These are phyloP conservation scores for Stephanodiscus triporus DNA, from an alignment of 108 stramenopile species.

Conservation along the genomic window DNA sequence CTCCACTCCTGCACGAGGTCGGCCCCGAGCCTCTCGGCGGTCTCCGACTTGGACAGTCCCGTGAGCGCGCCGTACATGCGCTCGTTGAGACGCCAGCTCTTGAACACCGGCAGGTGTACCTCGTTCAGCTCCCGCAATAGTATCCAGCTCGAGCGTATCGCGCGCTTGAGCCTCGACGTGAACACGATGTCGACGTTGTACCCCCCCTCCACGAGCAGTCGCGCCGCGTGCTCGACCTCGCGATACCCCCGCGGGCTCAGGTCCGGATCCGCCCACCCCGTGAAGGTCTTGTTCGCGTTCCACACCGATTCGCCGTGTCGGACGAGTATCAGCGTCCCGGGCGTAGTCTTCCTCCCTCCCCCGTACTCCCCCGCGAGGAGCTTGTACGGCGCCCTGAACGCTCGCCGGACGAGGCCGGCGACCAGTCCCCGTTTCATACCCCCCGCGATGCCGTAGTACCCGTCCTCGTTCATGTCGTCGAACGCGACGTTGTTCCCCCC, in stretches of 20 bases:
- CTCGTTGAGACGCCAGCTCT: conserved; percentile 94
- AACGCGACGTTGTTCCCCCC: conserved; percentile 14
- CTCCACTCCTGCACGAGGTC: conserved; percentile 89
- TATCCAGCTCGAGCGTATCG: conserved; percentile 90
- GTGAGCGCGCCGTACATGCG: conserved; percentile 93
- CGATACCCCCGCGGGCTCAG: conserved; percentile 64
- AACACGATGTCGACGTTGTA: conserved; percentile 92
- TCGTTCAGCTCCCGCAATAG: conserved; percentile 84
- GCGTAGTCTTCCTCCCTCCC: conserved; percentile 42
- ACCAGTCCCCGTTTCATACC: conserved; percentile 24
- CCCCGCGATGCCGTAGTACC: conserved; percentile 38
- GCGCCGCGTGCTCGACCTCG: conserved; percentile 53
- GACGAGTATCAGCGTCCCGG: conserved; percentile 85
- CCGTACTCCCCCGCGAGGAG: conserved; percentile 13
- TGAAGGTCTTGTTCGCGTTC: conserved; percentile 88
- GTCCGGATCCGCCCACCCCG: conserved; percentile 84
- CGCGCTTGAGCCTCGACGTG: conserved; percentile 89
- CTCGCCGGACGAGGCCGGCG: background rate
- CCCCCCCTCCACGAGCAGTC: conserved; percentile 83
- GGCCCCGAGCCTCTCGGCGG: conserved; percentile 79
- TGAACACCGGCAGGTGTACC: conserved; percentile 91
- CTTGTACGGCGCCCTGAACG: conserved; percentile 3
- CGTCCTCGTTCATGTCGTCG: conserved; percentile 52
- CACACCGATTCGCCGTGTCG: conserved; percentile 81
- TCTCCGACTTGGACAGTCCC: conserved; percentile 85